Base-by-base conservation (phyloP, 176 grass and related monocot genomes). In the Phyllostachys edulis region DNA sequence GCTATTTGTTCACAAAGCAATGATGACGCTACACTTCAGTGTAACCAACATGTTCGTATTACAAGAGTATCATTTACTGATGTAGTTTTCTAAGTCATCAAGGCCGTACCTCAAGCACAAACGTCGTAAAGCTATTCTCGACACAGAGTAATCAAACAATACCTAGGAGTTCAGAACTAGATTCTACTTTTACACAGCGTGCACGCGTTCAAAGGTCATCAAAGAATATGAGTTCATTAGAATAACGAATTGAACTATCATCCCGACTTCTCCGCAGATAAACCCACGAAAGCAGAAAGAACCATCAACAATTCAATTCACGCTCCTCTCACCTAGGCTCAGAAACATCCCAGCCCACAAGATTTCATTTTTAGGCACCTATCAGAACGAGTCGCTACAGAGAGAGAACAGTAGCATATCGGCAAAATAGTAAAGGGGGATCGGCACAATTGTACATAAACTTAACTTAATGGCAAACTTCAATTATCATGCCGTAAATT, bases 1-100 rank as follows among this genome's bases (percentile, higher is more conserved):
- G 6, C 17, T 75, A 27, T 61, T 63, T 45, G 29, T 75, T 87
- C 69, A 87, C 50, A 16, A 83, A 68, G 41, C 4, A 2, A 57
- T n/a, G 3, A 74, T 17, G 62, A 17, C 50, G 55, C n/a, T n/a
- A n/a, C n/a, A n/a, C n/a, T n/a, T 40, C 46, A 44, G 60, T 69
- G 56, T 72, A 73, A 79, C 68, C 74, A 90, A 26, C 21, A 70
- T n/a, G n/a, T 78, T 21, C 14, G 41, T 55, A 29, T 57, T 75
- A 39, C 13, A 46, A 47, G 29, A 66, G 17, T 59, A 75, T 45
- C n/a, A 8, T 34, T 49, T 39, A 16, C 12, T 10, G 9, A 41
- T 47, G 39, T 45, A 46, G 5, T 64, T 51, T 63, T 74, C 7
- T 40, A 54, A 54, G 69, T 5, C 51, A 50, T 24, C 23, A 51